Percentiles rank a stretch among this genome's conserved stretches.
phyloP scores from a whole-genome alignment of 139 green algal genomes.

The Picochlorum sp. region DNA sequence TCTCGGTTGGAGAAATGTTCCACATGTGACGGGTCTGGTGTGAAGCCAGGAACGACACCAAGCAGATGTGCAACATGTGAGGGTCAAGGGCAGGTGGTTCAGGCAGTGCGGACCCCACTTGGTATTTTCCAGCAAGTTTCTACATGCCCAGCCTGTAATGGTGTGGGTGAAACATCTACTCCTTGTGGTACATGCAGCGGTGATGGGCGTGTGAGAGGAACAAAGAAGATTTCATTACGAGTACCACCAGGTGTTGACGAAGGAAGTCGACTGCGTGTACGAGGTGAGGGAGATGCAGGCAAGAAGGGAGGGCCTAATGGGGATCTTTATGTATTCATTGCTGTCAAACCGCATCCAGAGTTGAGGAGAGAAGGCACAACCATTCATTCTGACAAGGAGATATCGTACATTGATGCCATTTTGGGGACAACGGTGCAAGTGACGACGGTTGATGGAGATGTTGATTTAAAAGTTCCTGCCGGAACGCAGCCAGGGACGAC shows the following conservation, averaged over 20 bases:
- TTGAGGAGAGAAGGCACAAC: constrained; percentile 80
- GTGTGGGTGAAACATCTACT: constrained; percentile 57
- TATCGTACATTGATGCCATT: constrained; percentile 85
- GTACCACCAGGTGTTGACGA: constrained; percentile 87
- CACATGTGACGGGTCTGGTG: constrained; percentile 65
- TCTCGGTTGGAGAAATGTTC: constrained; percentile 65
- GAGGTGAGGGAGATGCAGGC: constrained; percentile 65
- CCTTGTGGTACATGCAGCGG: constrained; percentile 84
- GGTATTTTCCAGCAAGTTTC: constrained; percentile 86
- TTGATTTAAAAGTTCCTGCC: constrained; percentile 93
- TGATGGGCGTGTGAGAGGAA: constrained; percentile 75
- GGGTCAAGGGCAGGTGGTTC: constrained; percentile 83
- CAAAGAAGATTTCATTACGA: constrained; percentile 81
- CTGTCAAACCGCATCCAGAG: constrained; percentile 72
- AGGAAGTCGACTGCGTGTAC: constrained; percentile 80
- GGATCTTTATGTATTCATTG: constrained; percentile 94
- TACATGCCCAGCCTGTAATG: constrained; percentile 68
- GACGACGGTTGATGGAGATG: constrained; percentile 68
- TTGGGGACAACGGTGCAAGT: constrained; percentile 80
- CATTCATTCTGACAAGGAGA: constrained; percentile 66
- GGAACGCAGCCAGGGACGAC: constrained; percentile 92
- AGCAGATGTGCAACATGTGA: constrained; percentile 76
- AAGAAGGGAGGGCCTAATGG: constrained; percentile 61
- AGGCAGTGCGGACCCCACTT: constrained; percentile 80
- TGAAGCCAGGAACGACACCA: constrained; percentile 78